Percentiles rank a stretch among this genome's conserved stretches.
Evolutionary conservation across 2,329 filamentous ascomycete genomes (phyloP).

Genomic region (Byssochlamys sp.): DNA sequence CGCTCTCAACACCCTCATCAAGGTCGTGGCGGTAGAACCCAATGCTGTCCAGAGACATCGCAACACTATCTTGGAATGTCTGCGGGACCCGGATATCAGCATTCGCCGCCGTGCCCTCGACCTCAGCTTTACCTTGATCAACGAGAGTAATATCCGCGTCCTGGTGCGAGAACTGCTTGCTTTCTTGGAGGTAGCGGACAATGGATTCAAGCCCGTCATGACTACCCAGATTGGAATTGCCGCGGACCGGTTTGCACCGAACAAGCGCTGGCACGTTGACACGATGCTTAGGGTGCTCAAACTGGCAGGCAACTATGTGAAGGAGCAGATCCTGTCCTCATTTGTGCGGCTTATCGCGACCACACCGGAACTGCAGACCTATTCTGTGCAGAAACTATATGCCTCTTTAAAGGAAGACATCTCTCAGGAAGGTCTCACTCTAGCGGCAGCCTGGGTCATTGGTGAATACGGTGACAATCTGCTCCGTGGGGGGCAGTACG

Average conservation of each 20-base stretch:
- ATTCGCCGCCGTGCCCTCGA: constrained; percentile 91
- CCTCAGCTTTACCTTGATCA: constrained; percentile 94
- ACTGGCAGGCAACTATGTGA: constrained; percentile 90
- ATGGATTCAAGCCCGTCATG: constrained; percentile 98
- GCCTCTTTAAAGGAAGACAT: constrained; percentile 87
- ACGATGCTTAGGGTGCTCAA: constrained; percentile 92
- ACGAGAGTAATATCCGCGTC: constrained; percentile 88
- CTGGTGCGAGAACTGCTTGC: constrained; percentile 86
- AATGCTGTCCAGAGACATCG: constrained; percentile 94
- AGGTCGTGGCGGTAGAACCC: constrained; percentile 93
- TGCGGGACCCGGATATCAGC: constrained; percentile 94
- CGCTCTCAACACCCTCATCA: constrained; percentile 90
- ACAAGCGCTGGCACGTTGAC: constrained; percentile 96
- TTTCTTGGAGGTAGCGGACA: constrained; percentile 93
- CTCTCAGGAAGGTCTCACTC: constrained; percentile 86
- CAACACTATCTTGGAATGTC: constrained; percentile 92
- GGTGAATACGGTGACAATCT: constrained; percentile 90
- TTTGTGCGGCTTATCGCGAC: constrained; percentile 94
- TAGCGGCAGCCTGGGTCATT: constrained; percentile 93
- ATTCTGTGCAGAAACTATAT: constrained; percentile 92
- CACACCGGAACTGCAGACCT: constrained; percentile 86
- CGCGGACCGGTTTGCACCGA: constrained; percentile 88
- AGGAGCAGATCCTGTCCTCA: constrained; percentile 92
- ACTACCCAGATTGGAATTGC: constrained; percentile 96
- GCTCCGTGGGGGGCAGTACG: constrained; percentile 80